A percentile compares a stretch with the other conserved stretches of the same genome.
These are phyloP conservation scores for Nicotiana knightiana DNA, from an alignment of 257 asterid species.

Conservation along the genomic window DNA sequence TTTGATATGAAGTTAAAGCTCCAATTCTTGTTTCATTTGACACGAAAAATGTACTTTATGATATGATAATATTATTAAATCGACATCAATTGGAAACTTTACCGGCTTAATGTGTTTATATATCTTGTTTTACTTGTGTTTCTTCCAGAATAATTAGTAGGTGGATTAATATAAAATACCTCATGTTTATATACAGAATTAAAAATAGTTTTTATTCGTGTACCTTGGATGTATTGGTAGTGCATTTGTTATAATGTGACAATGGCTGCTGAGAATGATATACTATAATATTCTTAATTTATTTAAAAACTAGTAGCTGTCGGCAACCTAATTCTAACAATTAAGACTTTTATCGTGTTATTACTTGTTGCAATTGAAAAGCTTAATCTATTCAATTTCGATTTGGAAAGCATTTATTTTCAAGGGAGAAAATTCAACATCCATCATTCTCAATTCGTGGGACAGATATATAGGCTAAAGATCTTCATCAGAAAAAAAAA, in stretches of 20 bases:
- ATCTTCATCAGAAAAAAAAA: no score
- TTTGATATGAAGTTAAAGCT: not conserved
- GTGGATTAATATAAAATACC: not conserved
- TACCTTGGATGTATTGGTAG: not conserved
- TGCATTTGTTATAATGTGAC: not conserved
- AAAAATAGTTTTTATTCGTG: not conserved
- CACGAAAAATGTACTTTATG: not conserved
- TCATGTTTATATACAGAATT: not conserved
- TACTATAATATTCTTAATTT: not conserved
- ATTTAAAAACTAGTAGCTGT: not conserved
- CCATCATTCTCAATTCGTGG: not conserved
- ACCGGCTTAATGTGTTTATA: slow-evolving; percentile 4
- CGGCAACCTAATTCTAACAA: not conserved
- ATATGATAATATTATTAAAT: not conserved
- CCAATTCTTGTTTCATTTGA: slow-evolving; percentile 12
- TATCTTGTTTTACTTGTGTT: not conserved
- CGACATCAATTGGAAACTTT: not conserved
- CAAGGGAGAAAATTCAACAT: not conserved
- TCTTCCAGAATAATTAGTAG: not conserved
- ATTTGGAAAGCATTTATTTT: not conserved
- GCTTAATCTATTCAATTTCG: not conserved
- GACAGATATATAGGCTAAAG: not conserved
- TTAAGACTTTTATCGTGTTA: not conserved
- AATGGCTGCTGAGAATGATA: not conserved
- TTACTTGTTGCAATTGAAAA: not conserved